Conservation (phyloP, 2,329 filamentous ascomycete genomes). For the Aplosporella prunicola region DNA sequence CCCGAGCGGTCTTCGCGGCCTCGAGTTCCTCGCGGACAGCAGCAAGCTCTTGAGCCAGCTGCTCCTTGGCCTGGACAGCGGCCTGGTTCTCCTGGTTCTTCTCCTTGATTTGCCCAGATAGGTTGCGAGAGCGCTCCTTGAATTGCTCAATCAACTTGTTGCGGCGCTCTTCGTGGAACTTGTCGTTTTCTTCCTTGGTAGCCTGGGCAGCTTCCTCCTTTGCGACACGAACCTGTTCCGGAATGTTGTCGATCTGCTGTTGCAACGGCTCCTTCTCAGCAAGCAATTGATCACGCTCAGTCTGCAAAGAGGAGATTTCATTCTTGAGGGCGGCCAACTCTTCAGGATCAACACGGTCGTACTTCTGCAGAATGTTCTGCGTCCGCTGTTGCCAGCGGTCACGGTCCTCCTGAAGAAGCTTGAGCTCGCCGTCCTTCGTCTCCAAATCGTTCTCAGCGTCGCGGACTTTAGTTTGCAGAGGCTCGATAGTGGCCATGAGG, state of each 20-base stretch:
- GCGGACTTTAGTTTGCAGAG: constrained; percentile 67
- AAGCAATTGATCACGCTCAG: constrained; percentile 46
- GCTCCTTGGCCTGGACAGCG: constrained; percentile 33
- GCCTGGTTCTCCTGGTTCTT: constrained; percentile 40
- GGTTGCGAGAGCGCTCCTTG: constrained; percentile 50
- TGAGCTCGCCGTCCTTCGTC: constrained; percentile 78
- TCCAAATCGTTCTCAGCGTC: constrained; percentile 75
- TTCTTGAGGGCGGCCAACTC: constrained; percentile 85
- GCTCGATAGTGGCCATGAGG: constrained; percentile 66
- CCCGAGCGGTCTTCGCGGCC: constrained; percentile 52
- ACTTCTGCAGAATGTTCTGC: constrained; percentile 90
- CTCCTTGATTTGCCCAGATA: constrained; percentile 53
- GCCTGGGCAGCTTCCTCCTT: constrained; percentile 18
- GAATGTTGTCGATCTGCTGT: constrained; percentile 39
- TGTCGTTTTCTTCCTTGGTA: constrained; percentile 33
- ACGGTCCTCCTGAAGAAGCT: constrained; percentile 79
- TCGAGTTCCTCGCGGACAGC: constrained; percentile 48
- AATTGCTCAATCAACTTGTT: constrained; percentile 39
- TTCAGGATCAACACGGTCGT: constrained; percentile 87
- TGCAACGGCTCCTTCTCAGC: constrained; percentile 42
- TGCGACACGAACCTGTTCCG: constrained; percentile 36
- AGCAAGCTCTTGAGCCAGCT: constrained; percentile 16
- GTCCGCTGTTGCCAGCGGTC: constrained; percentile 94
- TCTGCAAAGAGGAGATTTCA: constrained; percentile 49
- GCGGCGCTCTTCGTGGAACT: constrained; percentile 40